Evolutionary conservation across 129 eudicot species (phyloP).

Genomic region (Pulicaria dysenterica): DNA sequence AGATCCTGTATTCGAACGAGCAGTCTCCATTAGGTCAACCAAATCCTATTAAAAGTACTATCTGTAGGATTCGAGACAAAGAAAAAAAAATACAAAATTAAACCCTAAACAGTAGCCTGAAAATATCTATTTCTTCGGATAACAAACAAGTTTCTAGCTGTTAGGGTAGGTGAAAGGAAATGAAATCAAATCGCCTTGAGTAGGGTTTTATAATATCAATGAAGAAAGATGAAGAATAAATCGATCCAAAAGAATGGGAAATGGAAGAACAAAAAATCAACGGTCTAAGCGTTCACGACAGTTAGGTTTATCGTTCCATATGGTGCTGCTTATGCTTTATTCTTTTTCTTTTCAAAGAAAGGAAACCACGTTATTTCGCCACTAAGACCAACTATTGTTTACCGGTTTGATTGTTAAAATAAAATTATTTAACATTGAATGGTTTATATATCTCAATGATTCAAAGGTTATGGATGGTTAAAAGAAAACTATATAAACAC

Average conservation of each 20-base stretch:
- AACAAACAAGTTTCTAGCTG: constrained; percentile 12
- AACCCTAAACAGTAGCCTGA: constrained; percentile 31
- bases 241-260: constrained; percentile 18
- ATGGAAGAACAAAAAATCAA: constrained; percentile 19
- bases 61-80: neutral
- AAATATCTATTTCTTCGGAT: neutral
- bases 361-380: too few relatives aligned
- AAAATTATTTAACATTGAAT: too few relatives aligned
- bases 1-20: constrained; percentile 47
- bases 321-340: neutral
- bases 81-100: neutral
- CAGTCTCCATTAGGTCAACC: constrained; percentile 51
- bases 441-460: too few relatives aligned
- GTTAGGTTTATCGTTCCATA: constrained; percentile 6
- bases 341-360: too few relatives aligned
- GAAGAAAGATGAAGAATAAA: neutral
- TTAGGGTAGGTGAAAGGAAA: constrained; percentile 20
- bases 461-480: too few relatives aligned
- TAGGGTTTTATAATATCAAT: constrained; percentile 9
- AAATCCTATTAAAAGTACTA: neutral
- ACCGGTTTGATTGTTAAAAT: too few relatives aligned
- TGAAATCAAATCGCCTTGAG: neutral
- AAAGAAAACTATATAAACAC: too few relatives aligned
- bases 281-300: neutral
- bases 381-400: too few relatives aligned